A percentile compares a stretch with the other conserved stretches of the same genome.
These are phyloP conservation scores for Saccharomyces cerevisiae DNA, from an alignment of 805 yeast species.

Conservation along the genomic window DNA sequence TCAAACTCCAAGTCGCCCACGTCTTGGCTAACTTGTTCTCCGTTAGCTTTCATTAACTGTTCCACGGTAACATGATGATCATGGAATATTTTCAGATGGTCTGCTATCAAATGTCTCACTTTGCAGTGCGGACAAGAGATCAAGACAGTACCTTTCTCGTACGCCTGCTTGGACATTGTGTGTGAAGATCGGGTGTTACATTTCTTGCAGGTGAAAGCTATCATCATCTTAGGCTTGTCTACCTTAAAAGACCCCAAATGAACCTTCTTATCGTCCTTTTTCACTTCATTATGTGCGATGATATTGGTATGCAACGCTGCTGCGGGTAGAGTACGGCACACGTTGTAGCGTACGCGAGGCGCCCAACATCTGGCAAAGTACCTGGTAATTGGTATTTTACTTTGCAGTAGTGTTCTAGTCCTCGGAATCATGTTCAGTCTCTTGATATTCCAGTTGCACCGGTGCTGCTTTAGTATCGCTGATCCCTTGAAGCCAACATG, in stretches of 20 bases:
- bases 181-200: conserved; percentile 82
- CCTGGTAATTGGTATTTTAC: neutral
- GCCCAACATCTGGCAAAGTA: neutral
- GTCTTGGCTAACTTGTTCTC: conserved; percentile 60
- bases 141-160: conserved; percentile 74
- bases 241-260: conserved; percentile 35
- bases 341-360: neutral
- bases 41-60: conserved; percentile 67
- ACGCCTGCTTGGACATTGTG: conserved; percentile 87
- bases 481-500: neutral
- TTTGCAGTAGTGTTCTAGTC: neutral
- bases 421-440: neutral
- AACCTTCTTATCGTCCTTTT: neutral
- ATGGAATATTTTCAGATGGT: conserved; percentile 74
- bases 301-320: neutral
- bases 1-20: conserved; percentile 56
- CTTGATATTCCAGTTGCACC: neutral
- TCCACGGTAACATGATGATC: conserved; percentile 67
- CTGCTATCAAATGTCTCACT: conserved; percentile 84
- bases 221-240: conserved; percentile 73
- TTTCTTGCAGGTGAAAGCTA: conserved; percentile 87
- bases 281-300: neutral
- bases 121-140: conserved; percentile 90
- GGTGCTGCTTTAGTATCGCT: neutral
- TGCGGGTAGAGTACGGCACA: neutral